A percentile compares a stretch with the other conserved stretches of the same genome.
These are phyloP conservation scores for Beauveria sp. DNA, from an alignment of 2,329 filamentous ascomycete genomes.

Conservation along the genomic window DNA sequence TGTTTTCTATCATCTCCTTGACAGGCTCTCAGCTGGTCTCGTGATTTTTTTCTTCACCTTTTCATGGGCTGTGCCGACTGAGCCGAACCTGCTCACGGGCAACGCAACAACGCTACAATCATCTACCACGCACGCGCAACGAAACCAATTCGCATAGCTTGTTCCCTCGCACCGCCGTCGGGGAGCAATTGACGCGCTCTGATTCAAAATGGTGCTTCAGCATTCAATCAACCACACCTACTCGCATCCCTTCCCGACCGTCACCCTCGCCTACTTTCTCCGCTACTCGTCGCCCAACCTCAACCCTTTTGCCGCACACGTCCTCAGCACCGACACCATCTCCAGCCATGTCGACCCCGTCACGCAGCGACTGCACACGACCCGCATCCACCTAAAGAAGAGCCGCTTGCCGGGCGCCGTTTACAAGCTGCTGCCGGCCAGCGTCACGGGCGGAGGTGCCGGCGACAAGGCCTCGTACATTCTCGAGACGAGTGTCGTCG, in stretches of 20 bases:
- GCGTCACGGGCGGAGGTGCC: constrained; percentile 55
- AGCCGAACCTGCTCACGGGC: constrained; percentile 17
- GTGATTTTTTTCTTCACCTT: constrained; percentile 11
- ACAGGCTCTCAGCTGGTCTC: neutral
- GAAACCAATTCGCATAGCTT: neutral
- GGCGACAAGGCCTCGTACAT: constrained; percentile 71
- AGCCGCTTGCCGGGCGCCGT: constrained; percentile 69
- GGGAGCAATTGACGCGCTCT: constrained; percentile 25
- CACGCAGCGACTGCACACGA: constrained; percentile 70
- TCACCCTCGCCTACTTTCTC: constrained; percentile 83
- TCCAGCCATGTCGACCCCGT: constrained; percentile 61
- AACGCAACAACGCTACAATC: neutral
- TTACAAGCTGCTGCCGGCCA: constrained; percentile 66
- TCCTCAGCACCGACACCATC: constrained; percentile 77
- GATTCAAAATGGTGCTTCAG: constrained; percentile 48
- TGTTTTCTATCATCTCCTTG: neutral
- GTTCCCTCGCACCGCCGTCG: constrained; percentile 8
- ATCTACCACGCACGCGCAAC: neutral
- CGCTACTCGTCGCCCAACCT: constrained; percentile 65
- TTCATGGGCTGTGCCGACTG: constrained; percentile 18
- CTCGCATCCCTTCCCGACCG: constrained; percentile 74
- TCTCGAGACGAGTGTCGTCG: constrained; percentile 70
- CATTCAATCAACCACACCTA: constrained; percentile 64
- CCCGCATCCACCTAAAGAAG: constrained; percentile 74
- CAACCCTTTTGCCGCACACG: constrained; percentile 76